phyloP scores from a whole-genome alignment of 441 rosid genomes.

The Sinapis alba region DNA sequence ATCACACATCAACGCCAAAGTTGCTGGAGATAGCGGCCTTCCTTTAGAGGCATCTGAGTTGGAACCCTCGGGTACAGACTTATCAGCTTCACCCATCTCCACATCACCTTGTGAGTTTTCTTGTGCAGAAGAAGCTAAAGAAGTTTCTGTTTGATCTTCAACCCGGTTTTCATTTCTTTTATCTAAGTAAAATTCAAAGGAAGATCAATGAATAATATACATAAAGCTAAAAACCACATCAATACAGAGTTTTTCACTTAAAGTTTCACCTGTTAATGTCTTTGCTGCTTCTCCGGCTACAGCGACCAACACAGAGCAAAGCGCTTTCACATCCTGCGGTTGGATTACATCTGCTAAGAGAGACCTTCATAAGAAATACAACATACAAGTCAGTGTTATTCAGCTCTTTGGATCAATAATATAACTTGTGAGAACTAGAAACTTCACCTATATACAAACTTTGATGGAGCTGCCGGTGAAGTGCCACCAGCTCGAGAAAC shows the following conservation, averaged over 20 bases:
- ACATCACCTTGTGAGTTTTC: conserved; percentile 50
- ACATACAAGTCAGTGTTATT: conserved; percentile 39
- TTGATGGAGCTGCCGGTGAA: conserved; percentile 68
- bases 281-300: conserved; percentile 79
- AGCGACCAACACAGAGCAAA: conserved; percentile 94
- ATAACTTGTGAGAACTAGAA: conserved; percentile 20
- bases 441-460: conserved; percentile 79
- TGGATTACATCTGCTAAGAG: conserved; percentile 93
- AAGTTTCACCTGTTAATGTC: conserved; percentile 66
- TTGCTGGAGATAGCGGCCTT: conserved; percentile 95
- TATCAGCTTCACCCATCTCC: conserved; percentile 53
- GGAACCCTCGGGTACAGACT: conserved; percentile 52
- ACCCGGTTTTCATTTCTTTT: conserved; percentile 53
- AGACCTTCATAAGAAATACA: conserved; percentile 57
- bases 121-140: conserved; percentile 60
- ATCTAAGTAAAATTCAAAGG: conserved; percentile 45
- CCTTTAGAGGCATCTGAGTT: conserved; percentile 58
- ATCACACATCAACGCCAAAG: conserved; percentile 93
- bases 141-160: conserved; percentile 53
- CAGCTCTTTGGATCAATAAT: conserved; percentile 28
- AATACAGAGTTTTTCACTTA: conserved; percentile 7
- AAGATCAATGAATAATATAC: conserved; percentile 7
- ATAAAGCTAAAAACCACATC: conserved; percentile 6
- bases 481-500: too few species aligned
- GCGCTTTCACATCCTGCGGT: conserved; percentile 88